A percentile compares a stretch with the other conserved stretches of the same genome.
phyloP scores from a whole-genome alignment of 176 grass and related monocot genomes.

The Hsuehochloa calcarea region DNA sequence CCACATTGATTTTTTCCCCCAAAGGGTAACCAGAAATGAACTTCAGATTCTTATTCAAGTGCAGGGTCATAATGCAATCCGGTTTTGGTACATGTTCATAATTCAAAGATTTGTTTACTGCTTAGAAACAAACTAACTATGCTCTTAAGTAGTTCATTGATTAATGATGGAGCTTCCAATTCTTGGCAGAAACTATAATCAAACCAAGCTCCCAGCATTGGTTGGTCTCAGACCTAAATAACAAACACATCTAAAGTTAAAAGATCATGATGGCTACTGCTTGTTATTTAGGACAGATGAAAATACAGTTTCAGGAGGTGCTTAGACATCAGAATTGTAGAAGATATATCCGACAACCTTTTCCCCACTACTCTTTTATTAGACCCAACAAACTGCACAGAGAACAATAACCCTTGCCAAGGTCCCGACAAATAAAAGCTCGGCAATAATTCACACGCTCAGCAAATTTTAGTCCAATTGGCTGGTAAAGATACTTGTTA shows the following conservation, averaged over 20 bases:
- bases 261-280: neutral
- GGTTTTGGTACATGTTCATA: neutral
- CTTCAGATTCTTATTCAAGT: neutral
- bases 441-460: neutral
- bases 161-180: neutral
- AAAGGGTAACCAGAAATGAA: neutral
- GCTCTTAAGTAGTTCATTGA: neutral
- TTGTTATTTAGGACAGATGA: neutral
- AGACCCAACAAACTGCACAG: neutral
- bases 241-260: slow-evolving; percentile 22
- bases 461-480: neutral
- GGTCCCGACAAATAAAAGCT: neutral
- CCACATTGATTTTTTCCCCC: neutral
- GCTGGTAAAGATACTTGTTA: neutral
- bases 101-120: neutral
- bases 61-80: too few relatives aligned
- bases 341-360: neutral
- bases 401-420: neutral
- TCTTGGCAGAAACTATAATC: neutral
- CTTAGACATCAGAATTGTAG: neutral
- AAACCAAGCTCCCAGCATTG: neutral
- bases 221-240: neutral
- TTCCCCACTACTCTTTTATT: neutral
- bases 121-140: neutral
- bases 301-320: neutral